Percentiles rank a stretch among this genome's conserved stretches.
Conservation (phyloP, 106 monocot species). For the Dendrobium huoshanense region DNA sequence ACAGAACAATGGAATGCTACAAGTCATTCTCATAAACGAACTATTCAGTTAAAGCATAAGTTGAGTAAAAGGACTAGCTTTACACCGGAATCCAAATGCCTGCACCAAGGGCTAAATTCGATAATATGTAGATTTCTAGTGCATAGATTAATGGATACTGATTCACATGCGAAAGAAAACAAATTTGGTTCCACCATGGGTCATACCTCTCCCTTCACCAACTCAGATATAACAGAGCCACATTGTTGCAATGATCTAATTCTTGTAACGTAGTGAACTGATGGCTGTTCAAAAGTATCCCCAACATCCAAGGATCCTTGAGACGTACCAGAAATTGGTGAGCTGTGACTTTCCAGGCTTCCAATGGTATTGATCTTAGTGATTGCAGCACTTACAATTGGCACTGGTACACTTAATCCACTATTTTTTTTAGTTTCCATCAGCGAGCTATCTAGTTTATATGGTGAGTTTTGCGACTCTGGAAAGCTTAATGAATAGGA, state of each 20-base stretch:
- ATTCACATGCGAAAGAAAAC: background rate
- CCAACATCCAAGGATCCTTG: conserved; percentile 70
- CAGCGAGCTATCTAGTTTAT: conserved; percentile 45
- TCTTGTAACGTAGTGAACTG: conserved; percentile 53
- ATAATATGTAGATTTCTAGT: background rate
- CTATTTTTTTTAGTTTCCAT: conserved; percentile 24
- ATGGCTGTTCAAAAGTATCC: conserved; percentile 70
- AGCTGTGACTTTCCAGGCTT: conserved; percentile 41
- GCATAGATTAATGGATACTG: background rate
- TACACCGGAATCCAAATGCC: background rate
- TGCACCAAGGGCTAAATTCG: background rate
- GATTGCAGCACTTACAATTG: conserved; percentile 39
- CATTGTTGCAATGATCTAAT: conserved; percentile 76
- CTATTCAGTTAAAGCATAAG: background rate
- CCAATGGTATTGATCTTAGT: conserved; percentile 14
- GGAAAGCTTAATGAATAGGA: conserved; percentile 51
- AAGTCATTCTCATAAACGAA: background rate
- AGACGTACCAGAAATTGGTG: conserved; percentile 57
- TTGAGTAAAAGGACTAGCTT: background rate
- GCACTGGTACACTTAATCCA: conserved; percentile 68
- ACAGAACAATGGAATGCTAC: background rate
- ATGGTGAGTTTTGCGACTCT: conserved; percentile 30
- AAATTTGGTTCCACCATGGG: background rate
- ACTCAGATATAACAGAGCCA: conserved; percentile 57
- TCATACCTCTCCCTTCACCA: conserved; percentile 74